A percentile compares a stretch with the other conserved stretches of the same genome.
Evolutionary conservation across 2,329 filamentous ascomycete genomes (phyloP).

Genomic region (Fusarium piperis): DNA sequence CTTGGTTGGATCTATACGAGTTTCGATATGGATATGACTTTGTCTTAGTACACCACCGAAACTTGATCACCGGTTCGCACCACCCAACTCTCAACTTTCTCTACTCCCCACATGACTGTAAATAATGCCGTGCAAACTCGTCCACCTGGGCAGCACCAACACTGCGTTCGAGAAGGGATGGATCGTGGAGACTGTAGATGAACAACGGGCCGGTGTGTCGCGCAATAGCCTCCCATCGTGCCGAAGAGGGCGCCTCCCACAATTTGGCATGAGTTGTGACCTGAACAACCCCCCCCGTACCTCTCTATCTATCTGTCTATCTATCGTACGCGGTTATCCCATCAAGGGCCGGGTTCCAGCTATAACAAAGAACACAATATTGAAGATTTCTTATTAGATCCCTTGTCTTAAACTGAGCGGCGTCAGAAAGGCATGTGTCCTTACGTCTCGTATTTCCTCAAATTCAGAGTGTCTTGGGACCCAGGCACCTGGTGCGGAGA

Average conservation of each 20-base stretch:
- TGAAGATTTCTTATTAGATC: neutral
- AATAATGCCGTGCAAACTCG: constrained; percentile 11
- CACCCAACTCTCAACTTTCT: constrained; percentile 1
- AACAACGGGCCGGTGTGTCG: neutral
- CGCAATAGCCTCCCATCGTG: neutral
- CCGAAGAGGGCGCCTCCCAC: neutral
- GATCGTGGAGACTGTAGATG: neutral
- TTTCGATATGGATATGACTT: neutral
- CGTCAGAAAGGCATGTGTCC: neutral
- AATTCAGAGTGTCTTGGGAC: neutral
- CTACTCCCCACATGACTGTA: constrained; percentile 8
- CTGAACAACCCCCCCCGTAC: neutral
- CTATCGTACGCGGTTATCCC: no score
- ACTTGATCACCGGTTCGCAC: neutral
- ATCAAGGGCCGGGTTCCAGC: no score
- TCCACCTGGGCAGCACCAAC: neutral
- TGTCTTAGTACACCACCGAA: neutral
- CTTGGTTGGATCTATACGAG: neutral
- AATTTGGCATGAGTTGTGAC: neutral
- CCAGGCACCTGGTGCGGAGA: neutral
- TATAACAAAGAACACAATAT: no score
- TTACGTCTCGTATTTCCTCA: neutral
- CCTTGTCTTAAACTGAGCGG: neutral
- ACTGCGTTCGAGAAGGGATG: neutral
- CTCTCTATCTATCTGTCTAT: no score